Evolutionary conservation across 768 basidiomycete genomes (phyloP).

Genomic region (Trichaptum fuscoviolaceum): DNA sequence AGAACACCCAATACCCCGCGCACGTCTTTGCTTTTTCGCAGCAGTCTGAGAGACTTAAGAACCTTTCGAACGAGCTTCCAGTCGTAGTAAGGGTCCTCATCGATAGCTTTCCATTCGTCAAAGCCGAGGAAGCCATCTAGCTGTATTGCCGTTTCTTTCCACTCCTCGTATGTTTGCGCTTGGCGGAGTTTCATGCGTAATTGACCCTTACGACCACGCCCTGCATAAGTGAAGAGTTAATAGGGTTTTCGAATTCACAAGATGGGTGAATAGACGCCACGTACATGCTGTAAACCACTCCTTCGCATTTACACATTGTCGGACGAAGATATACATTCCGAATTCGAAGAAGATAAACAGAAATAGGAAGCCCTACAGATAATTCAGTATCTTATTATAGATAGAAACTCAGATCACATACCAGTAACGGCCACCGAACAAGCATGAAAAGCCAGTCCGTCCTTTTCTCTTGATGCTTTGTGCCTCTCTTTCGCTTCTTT

Average conservation of each 20-base stretch:
- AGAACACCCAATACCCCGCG: conserved; percentile 85
- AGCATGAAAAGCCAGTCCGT: conserved; percentile 76
- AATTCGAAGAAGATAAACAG: conserved; percentile 82
- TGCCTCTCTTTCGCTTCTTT: conserved; percentile 41
- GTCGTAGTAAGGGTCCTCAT: conserved; percentile 90
- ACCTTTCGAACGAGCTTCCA: conserved; percentile 85
- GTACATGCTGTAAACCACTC: conserved; percentile 90
- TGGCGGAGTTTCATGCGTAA: conserved; percentile 71
- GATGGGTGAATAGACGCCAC: conserved; percentile 12
- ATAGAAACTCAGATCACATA: conserved; percentile 27
- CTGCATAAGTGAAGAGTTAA: conserved; percentile 34
- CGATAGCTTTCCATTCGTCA: conserved; percentile 82
- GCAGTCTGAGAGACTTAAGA: conserved; percentile 59
- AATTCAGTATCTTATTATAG: neutral
- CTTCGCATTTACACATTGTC: conserved; percentile 91
- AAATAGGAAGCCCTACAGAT: conserved; percentile 71
- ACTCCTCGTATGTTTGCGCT: conserved; percentile 80
- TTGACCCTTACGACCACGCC: conserved; percentile 80
- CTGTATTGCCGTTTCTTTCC: conserved; percentile 75
- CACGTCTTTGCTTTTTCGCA: conserved; percentile 75
- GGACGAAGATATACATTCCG: conserved; percentile 76
- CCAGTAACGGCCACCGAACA: conserved; percentile 83
- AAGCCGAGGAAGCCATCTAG: conserved; percentile 83
- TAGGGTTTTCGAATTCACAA: neutral
- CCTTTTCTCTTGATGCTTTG: conserved; percentile 32